Evolutionary conservation across 768 basidiomycete genomes (phyloP), one percentile per base, ranked within the genome.

Genomic region (Cystobasidiopsis lactophilus): DNA sequence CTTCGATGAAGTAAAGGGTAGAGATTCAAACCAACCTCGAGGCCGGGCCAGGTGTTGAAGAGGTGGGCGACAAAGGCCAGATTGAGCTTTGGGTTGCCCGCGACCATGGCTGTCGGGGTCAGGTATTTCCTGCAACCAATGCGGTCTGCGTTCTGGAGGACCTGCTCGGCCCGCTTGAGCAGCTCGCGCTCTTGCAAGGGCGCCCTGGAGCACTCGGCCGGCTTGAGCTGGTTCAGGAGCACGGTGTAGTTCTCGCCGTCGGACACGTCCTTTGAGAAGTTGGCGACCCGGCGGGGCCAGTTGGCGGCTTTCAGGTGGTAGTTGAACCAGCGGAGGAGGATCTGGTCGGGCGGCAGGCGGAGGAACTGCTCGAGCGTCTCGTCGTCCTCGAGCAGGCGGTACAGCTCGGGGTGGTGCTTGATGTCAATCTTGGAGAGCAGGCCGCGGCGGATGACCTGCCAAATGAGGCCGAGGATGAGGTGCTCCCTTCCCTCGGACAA

Each of bases 181-280:
- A 85, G 65, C 59, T 95, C 88, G 30, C 69, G 67, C 0, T 86
- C 89, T 64, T 93, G 82, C 2, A 96, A 73, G 1, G 93, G 91
- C 0, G 79, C 76, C n/a, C 76, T 75, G 14, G 88, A 86, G 65
- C 93, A 96, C 57, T 85, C 73, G 50, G 84, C 80, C 2, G 93
- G 88, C 65, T 91, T 86, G 59, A 98, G 78, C 67, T 96, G 91
- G 67, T 95, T 80, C 52, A 98, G 73, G 5, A 98, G 78, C 51
- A 96, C 72, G 10, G 91, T 95, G 70, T 96, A 98, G 71, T 95
- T 95, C 70, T 95, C 88, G 51, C 82, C 88, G 62, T 98, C 93
- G 27, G 74, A 77, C n/a, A 96, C 88, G 66, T 98, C 93, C 60
- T 85, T 80, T 62, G 84, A 83, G 69, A 98, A 96, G 73, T 96